Conservation (phyloP, 768 basidiomycete genomes). For the Suillus americanus region DNA sequence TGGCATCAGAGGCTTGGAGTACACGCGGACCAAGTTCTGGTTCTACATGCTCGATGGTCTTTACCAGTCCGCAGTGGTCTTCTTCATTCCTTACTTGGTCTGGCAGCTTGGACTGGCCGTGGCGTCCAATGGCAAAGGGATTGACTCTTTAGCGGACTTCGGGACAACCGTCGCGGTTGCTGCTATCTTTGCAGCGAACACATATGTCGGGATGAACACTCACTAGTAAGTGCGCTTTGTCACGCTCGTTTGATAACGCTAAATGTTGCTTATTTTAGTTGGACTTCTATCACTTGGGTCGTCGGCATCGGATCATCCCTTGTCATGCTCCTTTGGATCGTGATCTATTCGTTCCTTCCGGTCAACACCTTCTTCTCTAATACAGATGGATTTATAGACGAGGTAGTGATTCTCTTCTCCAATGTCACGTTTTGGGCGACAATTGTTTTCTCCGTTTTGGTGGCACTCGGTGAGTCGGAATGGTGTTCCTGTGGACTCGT, state of each 20-base stretch:
- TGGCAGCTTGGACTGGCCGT: slow-evolving; percentile 64
- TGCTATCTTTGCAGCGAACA: slow-evolving; percentile 86
- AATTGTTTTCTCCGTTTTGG: slow-evolving; percentile 62
- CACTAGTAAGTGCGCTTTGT: slow-evolving; percentile 65
- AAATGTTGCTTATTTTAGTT: slow-evolving; percentile 41
- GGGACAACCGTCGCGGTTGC: slow-evolving; percentile 89
- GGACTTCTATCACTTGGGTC: slow-evolving; percentile 85
- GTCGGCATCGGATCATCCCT: slow-evolving; percentile 76
- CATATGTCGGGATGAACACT: slow-evolving; percentile 87
- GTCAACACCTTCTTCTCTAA: slow-evolving; percentile 73
- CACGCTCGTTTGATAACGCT: slow-evolving; percentile 12
- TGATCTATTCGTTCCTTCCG: slow-evolving; percentile 80
- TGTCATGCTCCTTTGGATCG: slow-evolving; percentile 86
- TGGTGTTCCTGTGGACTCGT: slow-evolving; percentile 15
- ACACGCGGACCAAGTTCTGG: slow-evolving; percentile 92
- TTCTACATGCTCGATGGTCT: slow-evolving; percentile 91
- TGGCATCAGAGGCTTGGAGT: slow-evolving; percentile 91
- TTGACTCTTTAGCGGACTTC: slow-evolving; percentile 82
- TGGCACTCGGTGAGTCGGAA: slow-evolving; percentile 63
- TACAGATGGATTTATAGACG: slow-evolving; percentile 69
- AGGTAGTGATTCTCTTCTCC: slow-evolving; percentile 72
- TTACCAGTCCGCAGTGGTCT: slow-evolving; percentile 87
- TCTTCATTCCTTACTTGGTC: slow-evolving; percentile 79
- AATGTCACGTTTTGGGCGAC: slow-evolving; percentile 84
- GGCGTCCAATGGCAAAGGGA: slow-evolving; percentile 78